phyloP scores from a whole-genome alignment of 75 land plant species.

The Chamaecyparis obtusa region DNA sequence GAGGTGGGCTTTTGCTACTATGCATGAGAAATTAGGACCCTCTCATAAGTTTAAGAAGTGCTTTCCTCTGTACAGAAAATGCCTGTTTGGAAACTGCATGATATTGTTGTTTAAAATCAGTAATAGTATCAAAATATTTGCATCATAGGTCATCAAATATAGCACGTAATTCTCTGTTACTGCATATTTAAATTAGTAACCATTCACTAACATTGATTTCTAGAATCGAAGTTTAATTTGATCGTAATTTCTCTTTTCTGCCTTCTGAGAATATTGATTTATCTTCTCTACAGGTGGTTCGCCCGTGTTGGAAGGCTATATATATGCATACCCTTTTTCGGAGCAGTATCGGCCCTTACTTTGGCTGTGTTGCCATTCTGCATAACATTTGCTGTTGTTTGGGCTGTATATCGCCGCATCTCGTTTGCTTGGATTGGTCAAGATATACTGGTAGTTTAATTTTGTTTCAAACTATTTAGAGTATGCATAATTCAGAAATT shows the following conservation, averaged over 20 bases:
- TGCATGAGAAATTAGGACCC: neutral
- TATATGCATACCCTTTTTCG: constrained; percentile 77
- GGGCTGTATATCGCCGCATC: constrained; percentile 77
- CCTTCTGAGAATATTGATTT: neutral
- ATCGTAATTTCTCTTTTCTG: neutral
- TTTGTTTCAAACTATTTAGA: neutral
- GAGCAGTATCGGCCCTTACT: constrained; percentile 72
- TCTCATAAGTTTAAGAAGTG: neutral
- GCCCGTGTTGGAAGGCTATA: constrained; percentile 55
- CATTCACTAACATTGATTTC: neutral
- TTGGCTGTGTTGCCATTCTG: constrained; percentile 85
- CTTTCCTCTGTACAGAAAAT: neutral
- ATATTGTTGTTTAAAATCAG: neutral
- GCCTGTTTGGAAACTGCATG: neutral
- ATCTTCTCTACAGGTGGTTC: constrained; percentile 74
- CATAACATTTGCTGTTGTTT: constrained; percentile 79
- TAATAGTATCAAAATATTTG: neutral
- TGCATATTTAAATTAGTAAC: neutral
- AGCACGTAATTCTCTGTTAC: neutral
- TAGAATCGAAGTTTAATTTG: neutral
- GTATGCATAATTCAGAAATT: neutral
- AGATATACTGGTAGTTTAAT: constrained; percentile 81
- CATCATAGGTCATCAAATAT: neutral
- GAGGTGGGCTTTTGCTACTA: neutral
- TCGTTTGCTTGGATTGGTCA: constrained; percentile 97